Conservation (phyloP, 2,329 filamentous ascomycete genomes). For the Teratosphaeria nubilosa region DNA sequence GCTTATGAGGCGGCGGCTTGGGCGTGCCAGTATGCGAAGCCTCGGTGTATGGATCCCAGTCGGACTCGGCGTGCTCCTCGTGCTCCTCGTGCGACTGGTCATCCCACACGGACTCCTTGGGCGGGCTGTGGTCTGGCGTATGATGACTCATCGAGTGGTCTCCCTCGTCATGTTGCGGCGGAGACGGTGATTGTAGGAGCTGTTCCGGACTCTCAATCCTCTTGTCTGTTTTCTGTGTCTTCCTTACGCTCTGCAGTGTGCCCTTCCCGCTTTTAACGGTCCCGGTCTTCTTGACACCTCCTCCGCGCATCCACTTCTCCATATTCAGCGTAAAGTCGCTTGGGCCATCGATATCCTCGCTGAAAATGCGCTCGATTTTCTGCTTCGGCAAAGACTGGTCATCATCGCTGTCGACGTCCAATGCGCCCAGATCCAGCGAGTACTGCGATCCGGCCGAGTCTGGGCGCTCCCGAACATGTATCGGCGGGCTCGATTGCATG, state of each 20-base stretch:
- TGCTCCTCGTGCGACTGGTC: constrained; percentile 1
- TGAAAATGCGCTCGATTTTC: constrained; percentile 19
- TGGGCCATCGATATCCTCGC: constrained; percentile 29
- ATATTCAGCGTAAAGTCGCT: constrained; percentile 29
- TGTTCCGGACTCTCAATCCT: background rate
- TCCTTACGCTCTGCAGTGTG: constrained; percentile 4
- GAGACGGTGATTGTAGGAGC: background rate
- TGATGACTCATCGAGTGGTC: constrained; percentile 16
- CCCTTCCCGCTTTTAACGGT: constrained; percentile 6
- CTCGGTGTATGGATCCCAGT: constrained; percentile 21
- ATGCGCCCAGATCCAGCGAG: constrained; percentile 24
- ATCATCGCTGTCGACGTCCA: constrained; percentile 16
- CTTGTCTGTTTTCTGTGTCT: constrained; percentile 1
- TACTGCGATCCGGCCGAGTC: constrained; percentile 19
- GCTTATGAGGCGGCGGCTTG: constrained; percentile 15
- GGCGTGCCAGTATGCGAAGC: constrained; percentile 13
- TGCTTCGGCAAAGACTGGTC: constrained; percentile 13
- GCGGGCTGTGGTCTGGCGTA: constrained; percentile 19
- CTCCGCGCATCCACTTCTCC: constrained; percentile 23
- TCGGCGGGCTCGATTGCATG: constrained; percentile 23
- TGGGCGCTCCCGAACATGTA: constrained; percentile 15
- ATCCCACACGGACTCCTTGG: constrained; percentile 12
- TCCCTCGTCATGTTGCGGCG: constrained; percentile 6
- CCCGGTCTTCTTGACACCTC: constrained; percentile 10
- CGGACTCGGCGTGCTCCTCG: constrained; percentile 17